Conservation (phyloP, 2,329 filamentous ascomycete genomes). For the Talaromyces sp. region DNA sequence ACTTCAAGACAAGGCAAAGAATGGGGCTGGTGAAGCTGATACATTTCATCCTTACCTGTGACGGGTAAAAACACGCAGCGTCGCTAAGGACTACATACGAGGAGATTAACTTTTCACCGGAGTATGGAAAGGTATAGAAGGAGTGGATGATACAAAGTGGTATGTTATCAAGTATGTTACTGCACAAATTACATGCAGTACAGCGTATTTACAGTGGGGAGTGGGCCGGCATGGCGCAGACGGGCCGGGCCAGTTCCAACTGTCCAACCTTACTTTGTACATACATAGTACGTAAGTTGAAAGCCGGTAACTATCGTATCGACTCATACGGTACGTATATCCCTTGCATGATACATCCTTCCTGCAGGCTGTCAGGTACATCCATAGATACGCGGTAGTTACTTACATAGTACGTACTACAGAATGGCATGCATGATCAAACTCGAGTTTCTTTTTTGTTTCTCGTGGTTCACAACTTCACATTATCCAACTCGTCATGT, state of each 20-base stretch:
- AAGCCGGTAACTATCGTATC: neutral
- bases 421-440: slow-evolving; percentile 16
- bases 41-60: slow-evolving; percentile 11
- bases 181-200: neutral
- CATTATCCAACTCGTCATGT: slow-evolving; percentile 8
- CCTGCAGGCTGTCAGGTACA: slow-evolving; percentile 18
- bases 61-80: neutral
- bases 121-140: slow-evolving; percentile 6
- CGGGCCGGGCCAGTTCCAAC: slow-evolving; percentile 14
- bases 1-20: neutral
- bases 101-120: neutral
- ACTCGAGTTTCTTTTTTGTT: neutral
- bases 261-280: neutral
- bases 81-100: neutral
- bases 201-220: neutral
- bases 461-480: slow-evolving; percentile 8
- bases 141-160: slow-evolving; percentile 1
- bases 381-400: neutral
- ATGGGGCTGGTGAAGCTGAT: slow-evolving; percentile 12
- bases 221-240: slow-evolving; percentile 13
- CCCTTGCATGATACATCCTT: slow-evolving; percentile 11
- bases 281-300: neutral
- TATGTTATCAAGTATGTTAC: slow-evolving; percentile 3
- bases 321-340: neutral
- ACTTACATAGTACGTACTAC: slow-evolving; percentile 5